Percentiles rank a stretch among this genome's conserved stretches.
Conservation (phyloP, 129 eudicot genomes). For the Pseudognaphalium luteoalbum region DNA sequence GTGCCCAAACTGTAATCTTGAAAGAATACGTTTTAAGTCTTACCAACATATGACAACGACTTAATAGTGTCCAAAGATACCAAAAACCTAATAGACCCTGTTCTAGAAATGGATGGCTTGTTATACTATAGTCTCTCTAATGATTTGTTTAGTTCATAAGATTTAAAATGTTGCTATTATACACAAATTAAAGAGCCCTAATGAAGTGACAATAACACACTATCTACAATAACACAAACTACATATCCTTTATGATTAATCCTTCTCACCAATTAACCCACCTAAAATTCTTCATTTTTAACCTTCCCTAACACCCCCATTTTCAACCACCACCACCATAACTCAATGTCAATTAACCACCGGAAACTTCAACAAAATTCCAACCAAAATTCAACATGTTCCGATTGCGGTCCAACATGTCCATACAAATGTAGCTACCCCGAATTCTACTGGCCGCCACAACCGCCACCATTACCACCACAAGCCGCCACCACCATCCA, state of each 20-base stretch:
- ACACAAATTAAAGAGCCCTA: neutral
- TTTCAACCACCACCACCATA: conserved; percentile 20
- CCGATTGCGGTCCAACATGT: conserved; percentile 49
- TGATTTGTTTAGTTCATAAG: neutral
- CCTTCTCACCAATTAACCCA: conserved; percentile 31
- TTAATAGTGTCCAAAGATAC: neutral
- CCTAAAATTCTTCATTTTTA: conserved; percentile 18
- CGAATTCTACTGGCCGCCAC: conserved; percentile 37
- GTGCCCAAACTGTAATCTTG: neutral
- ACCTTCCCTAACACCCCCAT: conserved; percentile 6
- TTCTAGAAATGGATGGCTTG: neutral
- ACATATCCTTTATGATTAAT: conserved; percentile 24
- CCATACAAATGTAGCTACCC: conserved; percentile 42
- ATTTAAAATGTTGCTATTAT: neutral
- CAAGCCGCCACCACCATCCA: conserved; percentile 28
- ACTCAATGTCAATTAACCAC: conserved; percentile 33
- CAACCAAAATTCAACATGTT: conserved; percentile 38
- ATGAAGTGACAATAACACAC: conserved; percentile 37
- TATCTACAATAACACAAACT: conserved; percentile 30
- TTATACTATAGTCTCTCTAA: neutral
- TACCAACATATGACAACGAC: neutral
- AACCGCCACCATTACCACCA: conserved; percentile 30
- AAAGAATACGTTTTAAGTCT: neutral
- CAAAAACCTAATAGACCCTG: neutral
- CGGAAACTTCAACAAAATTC: conserved; percentile 40